Base-by-base conservation (phyloP, 495 filamentous ascomycete species). In the Rhizodiscina lignyota region DNA sequence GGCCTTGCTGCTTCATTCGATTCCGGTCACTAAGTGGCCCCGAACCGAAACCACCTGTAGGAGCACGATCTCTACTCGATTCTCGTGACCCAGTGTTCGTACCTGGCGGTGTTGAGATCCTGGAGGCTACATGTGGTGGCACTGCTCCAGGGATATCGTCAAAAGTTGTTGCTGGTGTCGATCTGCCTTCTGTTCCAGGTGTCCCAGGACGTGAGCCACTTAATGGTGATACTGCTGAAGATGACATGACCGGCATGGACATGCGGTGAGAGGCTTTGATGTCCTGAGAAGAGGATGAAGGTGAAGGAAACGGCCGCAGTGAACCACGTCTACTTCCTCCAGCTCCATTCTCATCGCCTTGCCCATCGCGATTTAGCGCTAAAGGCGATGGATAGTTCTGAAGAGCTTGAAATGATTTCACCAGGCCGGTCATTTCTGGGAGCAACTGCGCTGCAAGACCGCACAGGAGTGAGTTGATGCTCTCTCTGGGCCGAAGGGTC, bases 401-500 rank as follows among this genome's bases (percentile, higher is more conserved):
- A 47, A 83, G 68, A 13, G 60, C 81, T 55, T 94, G 86, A 34
- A 87, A 67, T 0, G 79, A 83, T 43, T 74, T 86, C 39, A 85
- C 87, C 40, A 92, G 73, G 3, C 73, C 77, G 21, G 80, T 81
- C 67, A 99, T 69, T 50, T 94, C 87, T 6, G 78, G 81, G 17
- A 99, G 64, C 26, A 99, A 57, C 13, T 79, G 48, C 15, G 83
- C 77, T 3, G 84, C 87, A 31, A 94, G 70, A 55, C 94, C 85
- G 50, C 89, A 93, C 66, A 96, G 76, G 42, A 92, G 70, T 2
- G 83, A 93, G 55, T 89, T 93, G 63, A 92, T 86, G 3, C 82
- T 93, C 37, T 76, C 66, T 13, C 63, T 62, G 0, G 74, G 67
- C n/a, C 84, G 85, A 12, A 97, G 72, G 34, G 74, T 66, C 23